Evolutionary conservation across 305 asterid genomes (phyloP).

Genomic region (Nicotiana rustica): DNA sequence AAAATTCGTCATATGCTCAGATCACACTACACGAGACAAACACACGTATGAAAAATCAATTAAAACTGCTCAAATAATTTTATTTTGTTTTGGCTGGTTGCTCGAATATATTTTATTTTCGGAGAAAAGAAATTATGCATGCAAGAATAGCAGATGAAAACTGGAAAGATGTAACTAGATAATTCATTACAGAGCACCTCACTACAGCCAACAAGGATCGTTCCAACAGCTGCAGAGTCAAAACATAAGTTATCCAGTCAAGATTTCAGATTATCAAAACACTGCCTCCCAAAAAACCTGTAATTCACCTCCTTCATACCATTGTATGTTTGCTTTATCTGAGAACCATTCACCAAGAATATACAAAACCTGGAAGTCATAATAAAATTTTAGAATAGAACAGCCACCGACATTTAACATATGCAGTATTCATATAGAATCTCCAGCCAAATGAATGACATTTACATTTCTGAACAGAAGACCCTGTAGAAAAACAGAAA

Average conservation of each 20-base stretch:
- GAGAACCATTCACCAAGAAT: background rate
- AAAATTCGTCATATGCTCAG: too few relatives aligned
- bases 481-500: constrained; percentile 50
- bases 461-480: constrained; percentile 58
- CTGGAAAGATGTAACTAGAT: background rate
- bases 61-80: too few relatives aligned
- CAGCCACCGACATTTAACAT: background rate
- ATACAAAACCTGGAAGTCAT: background rate
- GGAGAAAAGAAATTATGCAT: too few relatives aligned
- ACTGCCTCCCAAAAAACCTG: background rate
- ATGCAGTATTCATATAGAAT: constrained; percentile 32
- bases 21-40: too few relatives aligned
- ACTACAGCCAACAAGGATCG: background rate
- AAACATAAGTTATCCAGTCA: background rate
- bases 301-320: background rate
- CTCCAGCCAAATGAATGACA: constrained; percentile 56
- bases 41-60: too few relatives aligned
- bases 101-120: too few relatives aligned
- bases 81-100: too few relatives aligned
- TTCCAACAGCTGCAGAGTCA: background rate
- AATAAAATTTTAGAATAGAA: constrained; percentile 5
- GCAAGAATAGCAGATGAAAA: background rate
- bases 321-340: background rate
- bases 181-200: background rate
- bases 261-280: background rate